Evolutionary conservation across 805 yeast genomes (phyloP).

Genomic region (Groenewaldozyma tartarivorans): DNA sequence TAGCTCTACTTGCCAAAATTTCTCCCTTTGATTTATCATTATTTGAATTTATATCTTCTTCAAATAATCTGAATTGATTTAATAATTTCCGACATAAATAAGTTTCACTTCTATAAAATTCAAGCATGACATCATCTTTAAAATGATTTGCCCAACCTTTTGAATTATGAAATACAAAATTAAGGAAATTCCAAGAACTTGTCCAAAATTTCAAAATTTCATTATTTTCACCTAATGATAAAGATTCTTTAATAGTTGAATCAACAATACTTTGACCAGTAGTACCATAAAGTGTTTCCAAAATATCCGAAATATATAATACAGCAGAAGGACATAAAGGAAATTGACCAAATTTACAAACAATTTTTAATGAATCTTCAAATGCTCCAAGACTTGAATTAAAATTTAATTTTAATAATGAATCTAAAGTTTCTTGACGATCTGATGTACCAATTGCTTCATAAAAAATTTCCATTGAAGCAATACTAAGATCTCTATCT

Average conservation of each 20-base stretch:
- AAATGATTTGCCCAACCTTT: slow-evolving; percentile 65
- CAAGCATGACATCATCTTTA: slow-evolving; percentile 49
- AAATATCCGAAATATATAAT: slow-evolving; percentile 64
- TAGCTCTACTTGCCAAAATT: slow-evolving; percentile 29
- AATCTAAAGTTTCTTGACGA: slow-evolving; percentile 63
- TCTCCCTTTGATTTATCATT: slow-evolving; percentile 15
- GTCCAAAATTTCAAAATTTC: slow-evolving; percentile 50
- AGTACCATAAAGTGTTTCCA: slow-evolving; percentile 55
- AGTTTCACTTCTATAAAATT: slow-evolving; percentile 78
- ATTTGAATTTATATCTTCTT: slow-evolving; percentile 19
- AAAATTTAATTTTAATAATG: slow-evolving; percentile 38
- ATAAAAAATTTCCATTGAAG: slow-evolving; percentile 60
- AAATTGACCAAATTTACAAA: slow-evolving; percentile 41
- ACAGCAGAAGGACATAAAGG: slow-evolving; percentile 73
- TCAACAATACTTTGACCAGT: slow-evolving; percentile 47
- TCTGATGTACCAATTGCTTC: slow-evolving; percentile 76
- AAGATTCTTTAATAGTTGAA: slow-evolving; percentile 20
- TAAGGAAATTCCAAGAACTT: slow-evolving; percentile 60
- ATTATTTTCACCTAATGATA: slow-evolving; percentile 20
- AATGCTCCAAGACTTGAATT: slow-evolving; percentile 40
- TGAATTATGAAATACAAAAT: slow-evolving; percentile 57
- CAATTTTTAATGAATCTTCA: slow-evolving; percentile 34
- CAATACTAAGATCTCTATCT: background rate
- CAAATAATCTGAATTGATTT: slow-evolving; percentile 51
- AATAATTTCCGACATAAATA: slow-evolving; percentile 65